A percentile compares a stretch with the other conserved stretches of the same genome.
These are phyloP conservation scores for Quercus suber DNA, from an alignment of 306 rosid species.

Conservation along the genomic window DNA sequence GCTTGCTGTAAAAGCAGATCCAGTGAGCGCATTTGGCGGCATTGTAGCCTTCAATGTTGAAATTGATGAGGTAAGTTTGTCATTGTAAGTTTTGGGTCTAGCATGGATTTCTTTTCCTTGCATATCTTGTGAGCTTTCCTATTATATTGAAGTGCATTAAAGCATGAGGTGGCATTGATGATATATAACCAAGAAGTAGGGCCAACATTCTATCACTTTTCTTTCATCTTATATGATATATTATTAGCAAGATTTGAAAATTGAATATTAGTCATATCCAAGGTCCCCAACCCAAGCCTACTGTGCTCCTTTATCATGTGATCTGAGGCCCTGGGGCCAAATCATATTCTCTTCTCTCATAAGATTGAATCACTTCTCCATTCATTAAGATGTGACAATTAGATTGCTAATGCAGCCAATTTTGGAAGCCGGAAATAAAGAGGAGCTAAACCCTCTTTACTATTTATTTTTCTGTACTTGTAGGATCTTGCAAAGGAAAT, in stretches of 20 bases:
- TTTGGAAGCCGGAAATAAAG: background rate
- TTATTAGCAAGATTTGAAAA: background rate
- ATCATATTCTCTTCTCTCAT: slow-evolving; percentile 1
- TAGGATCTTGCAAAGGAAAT: slow-evolving; percentile 89
- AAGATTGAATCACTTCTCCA: background rate
- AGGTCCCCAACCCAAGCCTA: background rate
- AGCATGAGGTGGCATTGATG: background rate
- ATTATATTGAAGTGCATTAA: background rate
- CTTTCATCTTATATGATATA: background rate
- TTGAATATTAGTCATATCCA: background rate
- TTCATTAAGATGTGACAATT: background rate
- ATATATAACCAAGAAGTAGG: background rate
- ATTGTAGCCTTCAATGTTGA: slow-evolving; percentile 86
- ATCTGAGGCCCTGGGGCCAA: background rate
- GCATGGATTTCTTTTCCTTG: background rate
- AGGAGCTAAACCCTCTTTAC: background rate
- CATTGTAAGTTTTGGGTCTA: background rate
- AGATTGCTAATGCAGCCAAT: background rate
- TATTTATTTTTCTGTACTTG: background rate
- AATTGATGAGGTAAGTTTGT: slow-evolving; percentile 74
- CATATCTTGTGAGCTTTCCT: background rate
- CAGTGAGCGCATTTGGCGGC: slow-evolving; percentile 98
- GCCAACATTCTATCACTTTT: background rate
- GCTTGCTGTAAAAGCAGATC: slow-evolving; percentile 88
- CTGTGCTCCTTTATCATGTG: background rate